Evolutionary conservation across 1,284 basidiomycete genomes (phyloP).

Genomic region (Neotropicomus parvogracilis): DNA sequence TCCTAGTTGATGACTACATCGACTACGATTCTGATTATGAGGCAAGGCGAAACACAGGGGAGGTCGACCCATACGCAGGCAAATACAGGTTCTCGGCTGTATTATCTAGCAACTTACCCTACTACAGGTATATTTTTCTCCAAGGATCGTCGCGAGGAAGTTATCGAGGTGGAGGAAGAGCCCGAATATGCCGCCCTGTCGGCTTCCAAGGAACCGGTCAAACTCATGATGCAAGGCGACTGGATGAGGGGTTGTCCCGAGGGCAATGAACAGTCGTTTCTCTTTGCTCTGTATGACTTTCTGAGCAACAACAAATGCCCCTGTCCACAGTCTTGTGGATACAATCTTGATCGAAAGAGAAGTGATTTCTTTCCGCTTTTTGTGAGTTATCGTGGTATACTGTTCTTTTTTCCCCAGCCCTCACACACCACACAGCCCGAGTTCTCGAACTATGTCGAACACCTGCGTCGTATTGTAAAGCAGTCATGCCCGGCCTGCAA

Average conservation of each 20-base stretch:
- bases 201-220: constrained; percentile 46
- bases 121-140: constrained; percentile 82
- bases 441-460: constrained; percentile 66
- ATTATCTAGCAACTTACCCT: constrained; percentile 11
- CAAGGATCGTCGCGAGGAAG: constrained; percentile 81
- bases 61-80: constrained; percentile 85
- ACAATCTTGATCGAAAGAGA: constrained; percentile 54
- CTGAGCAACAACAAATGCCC: constrained; percentile 59
- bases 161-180: constrained; percentile 82
- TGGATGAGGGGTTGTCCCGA: constrained; percentile 97
- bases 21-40: constrained; percentile 80
- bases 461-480: constrained; percentile 56
- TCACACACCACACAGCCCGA: constrained; percentile 47
- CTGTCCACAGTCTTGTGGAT: constrained; percentile 74
- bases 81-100: constrained; percentile 14
- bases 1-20: constrained; percentile 52
- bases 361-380: constrained; percentile 79
- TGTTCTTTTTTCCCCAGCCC: neutral
- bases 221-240: constrained; percentile 80
- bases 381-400: constrained; percentile 46
- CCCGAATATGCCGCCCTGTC: constrained; percentile 52
- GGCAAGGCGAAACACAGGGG: constrained; percentile 40
- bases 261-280: constrained; percentile 82
- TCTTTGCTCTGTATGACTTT: constrained; percentile 79
- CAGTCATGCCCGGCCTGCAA: constrained; percentile 64